Base-by-base conservation (phyloP, 257 asterid genomes). In the Solanum virginianum region DNA sequence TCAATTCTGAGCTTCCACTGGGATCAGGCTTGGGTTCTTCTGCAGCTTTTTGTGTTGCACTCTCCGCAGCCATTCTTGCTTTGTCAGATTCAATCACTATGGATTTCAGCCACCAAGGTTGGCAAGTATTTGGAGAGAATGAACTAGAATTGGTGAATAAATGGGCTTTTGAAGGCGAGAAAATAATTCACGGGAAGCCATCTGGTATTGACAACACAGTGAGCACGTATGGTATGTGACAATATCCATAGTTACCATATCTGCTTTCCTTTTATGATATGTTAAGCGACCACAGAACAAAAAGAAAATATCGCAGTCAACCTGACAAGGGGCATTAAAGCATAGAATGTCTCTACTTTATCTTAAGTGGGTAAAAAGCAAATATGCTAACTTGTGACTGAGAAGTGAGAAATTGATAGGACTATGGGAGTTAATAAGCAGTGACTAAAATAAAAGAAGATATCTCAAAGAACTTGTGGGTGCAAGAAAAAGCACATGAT, bases 1-100 rank as follows among this genome's bases (percentile, higher is more conserved):
- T 96, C 80, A 90, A 88, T 87, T 94, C 99, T 82, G 99, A 96
- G 92, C 97, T 95, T 87, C 98, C 99, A 65, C 85, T 95, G 79
- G 99, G 99, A 85, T 80, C 99, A 85, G 99, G 99, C 82, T 92
- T 97, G 92, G 98, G 99, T 87, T 97, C 99, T 26, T 97, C 99
- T 83, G 98, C 99, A 87, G 95, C 98, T 75, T 87, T 96, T 10
- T 95, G 98, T 89, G 98, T 96, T 82, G 93, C 98, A 36, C 90
- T 95, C 55, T 91, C 98, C 84, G 97, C 97, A 14, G 97, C 98
- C 54, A 91, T 96, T 63, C 93, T 96, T 86, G 91, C 98, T 20
- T 85, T 96, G 74, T 91, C 98, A 22, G 97, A 95, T 88, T 91
- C 89, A 22, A 87, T 80, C 15, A 90, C 85, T 59, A 89, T 94